Evolutionary conservation across 257 asterid genomes (phyloP).

Genomic region (Solanum sejunctum): DNA sequence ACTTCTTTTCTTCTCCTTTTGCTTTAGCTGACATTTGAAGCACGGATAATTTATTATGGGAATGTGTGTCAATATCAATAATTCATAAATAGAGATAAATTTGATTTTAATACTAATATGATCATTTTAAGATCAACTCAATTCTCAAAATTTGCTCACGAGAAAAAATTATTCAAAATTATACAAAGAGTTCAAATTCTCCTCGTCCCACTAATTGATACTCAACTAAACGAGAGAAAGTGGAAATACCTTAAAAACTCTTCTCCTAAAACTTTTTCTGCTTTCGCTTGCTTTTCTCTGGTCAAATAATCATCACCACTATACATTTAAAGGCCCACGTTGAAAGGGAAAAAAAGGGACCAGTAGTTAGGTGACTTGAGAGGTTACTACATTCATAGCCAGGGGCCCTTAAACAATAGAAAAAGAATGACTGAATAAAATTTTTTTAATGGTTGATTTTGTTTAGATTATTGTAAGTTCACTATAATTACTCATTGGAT

Average conservation of each 20-base stretch:
- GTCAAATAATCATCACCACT: not conserved
- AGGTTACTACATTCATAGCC: not conserved
- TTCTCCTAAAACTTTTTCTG: not conserved
- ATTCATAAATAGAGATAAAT: no score
- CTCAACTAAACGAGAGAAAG: not conserved
- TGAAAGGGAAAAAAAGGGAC: not conserved
- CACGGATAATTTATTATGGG: no score
- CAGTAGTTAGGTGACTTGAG: not conserved
- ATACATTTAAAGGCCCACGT: not conserved
- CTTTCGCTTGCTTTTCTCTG: not conserved
- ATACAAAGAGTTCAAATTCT: rapidly evolving
- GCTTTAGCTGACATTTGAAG: not conserved
- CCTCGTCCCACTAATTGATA: not conserved
- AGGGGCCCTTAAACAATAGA: not conserved
- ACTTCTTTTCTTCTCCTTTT: not conserved
- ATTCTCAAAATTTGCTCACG: no score
- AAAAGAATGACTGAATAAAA: not conserved
- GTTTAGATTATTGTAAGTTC: not conserved
- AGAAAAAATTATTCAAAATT: no score
- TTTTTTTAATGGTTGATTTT: not conserved
- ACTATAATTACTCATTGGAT: not conserved
- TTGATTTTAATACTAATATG: no score
- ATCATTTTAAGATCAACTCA: no score
- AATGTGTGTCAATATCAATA: no score
- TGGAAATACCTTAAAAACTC: not conserved